Evolutionary conservation across 1,139 yeast species (phyloP).

Genomic region (Suhomyces bokatorum): DNA sequence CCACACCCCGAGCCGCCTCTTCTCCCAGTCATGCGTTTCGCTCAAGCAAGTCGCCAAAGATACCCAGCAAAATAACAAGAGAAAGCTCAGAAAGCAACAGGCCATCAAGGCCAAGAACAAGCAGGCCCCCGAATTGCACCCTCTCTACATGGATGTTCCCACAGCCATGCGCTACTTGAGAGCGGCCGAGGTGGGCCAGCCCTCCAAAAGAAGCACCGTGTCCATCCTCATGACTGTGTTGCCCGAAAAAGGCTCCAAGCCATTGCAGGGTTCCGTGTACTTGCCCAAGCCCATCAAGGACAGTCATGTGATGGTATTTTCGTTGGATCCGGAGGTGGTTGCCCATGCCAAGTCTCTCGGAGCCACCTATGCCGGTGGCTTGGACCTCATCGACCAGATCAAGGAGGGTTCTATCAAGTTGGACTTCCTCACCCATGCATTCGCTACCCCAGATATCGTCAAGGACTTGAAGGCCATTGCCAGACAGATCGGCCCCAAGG

Average conservation of each 20-base stretch:
- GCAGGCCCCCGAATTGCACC: conserved; percentile 51
- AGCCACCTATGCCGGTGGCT: conserved; percentile 68
- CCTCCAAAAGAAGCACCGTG: conserved; percentile 66
- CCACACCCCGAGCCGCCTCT: conserved; percentile 10
- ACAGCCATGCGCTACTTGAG: conserved; percentile 76
- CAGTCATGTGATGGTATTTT: conserved; percentile 67
- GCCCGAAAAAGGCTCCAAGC: conserved; percentile 77
- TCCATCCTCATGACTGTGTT: conserved; percentile 66
- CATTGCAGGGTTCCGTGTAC: conserved; percentile 69
- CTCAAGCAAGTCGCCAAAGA: conserved; percentile 13
- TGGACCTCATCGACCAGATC: conserved; percentile 65
- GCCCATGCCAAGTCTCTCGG: conserved; percentile 58
- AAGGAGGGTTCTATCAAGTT: conserved; percentile 53
- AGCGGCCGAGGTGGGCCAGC: conserved; percentile 88
- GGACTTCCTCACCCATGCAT: conserved; percentile 68
- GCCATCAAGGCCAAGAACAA: conserved; percentile 40
- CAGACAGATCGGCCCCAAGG: conserved; percentile 81
- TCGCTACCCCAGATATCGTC: conserved; percentile 82
- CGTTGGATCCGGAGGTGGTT: conserved; percentile 54
- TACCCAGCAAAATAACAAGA: conserved; percentile 20
- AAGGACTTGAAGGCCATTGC: conserved; percentile 65
- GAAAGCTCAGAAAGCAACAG: conserved; percentile 34
- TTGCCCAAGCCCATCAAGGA: conserved; percentile 76
- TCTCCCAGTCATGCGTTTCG: conserved; percentile 9
- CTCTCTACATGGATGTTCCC: conserved; percentile 71